Conservation (phyloP, 1,284 basidiomycete species). For the Ganoderma multipileum region DNA sequence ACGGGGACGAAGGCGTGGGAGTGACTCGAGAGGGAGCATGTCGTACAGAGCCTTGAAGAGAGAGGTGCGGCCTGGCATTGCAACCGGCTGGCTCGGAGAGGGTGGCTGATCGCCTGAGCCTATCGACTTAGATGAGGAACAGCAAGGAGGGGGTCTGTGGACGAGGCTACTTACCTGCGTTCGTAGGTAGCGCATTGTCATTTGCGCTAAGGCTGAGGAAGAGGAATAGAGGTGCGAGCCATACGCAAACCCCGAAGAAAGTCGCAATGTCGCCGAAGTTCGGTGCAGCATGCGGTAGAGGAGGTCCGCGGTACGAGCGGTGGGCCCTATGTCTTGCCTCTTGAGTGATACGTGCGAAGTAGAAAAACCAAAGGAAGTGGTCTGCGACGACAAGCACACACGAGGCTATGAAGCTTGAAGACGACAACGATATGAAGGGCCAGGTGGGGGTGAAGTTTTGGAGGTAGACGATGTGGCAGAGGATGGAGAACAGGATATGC, state of each 20-base stretch:
- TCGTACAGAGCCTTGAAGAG: slow-evolving; percentile 44
- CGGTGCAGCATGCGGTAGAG: slow-evolving; percentile 47
- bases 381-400: slow-evolving; percentile 85
- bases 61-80: slow-evolving; percentile 34
- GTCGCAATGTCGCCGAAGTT: slow-evolving; percentile 86
- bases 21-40: slow-evolving; percentile 35
- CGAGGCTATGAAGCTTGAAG: slow-evolving; percentile 82
- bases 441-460: slow-evolving; percentile 89
- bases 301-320: slow-evolving; percentile 43
- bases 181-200: slow-evolving; percentile 87
- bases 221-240: slow-evolving; percentile 90
- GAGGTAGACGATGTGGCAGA: slow-evolving; percentile 87
- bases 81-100: slow-evolving; percentile 31
- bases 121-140: slow-evolving; percentile 8
- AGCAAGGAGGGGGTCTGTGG: background rate
- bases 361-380: slow-evolving; percentile 95
- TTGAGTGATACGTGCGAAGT: slow-evolving; percentile 79
- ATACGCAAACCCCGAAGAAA: slow-evolving; percentile 93
- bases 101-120: slow-evolving; percentile 30
- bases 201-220: slow-evolving; percentile 95
- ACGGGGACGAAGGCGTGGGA: slow-evolving; percentile 40
- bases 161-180: slow-evolving; percentile 34
- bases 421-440: slow-evolving; percentile 91
- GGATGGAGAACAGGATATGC: slow-evolving; percentile 79
- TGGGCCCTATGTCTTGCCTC: slow-evolving; percentile 57